These are phyloP conservation scores for Cudoniella acicularis DNA, from an alignment of 495 filamentous ascomycete species.

Conservation along the genomic window DNA sequence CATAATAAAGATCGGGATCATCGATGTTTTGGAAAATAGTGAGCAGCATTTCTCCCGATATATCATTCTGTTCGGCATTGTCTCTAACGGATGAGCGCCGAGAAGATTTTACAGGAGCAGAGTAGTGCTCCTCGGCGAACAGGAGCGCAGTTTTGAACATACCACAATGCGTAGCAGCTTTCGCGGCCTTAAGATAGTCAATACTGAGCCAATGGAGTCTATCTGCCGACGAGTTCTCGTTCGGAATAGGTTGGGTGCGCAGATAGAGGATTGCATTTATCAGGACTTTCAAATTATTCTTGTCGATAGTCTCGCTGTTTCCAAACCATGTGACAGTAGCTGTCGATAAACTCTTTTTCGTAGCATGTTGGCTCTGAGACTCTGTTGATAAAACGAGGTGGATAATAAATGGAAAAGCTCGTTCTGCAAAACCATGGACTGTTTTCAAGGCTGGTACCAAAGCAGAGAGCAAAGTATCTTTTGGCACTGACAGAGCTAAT, in stretches of 20 bases:
- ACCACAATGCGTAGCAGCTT: conserved; percentile 73
- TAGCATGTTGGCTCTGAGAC: conserved; percentile 41
- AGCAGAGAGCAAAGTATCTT: conserved; percentile 63
- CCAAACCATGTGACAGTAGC: conserved; percentile 49
- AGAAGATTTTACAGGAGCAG: conserved; percentile 50
- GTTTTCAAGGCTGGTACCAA: conserved; percentile 57
- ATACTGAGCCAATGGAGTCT: conserved; percentile 83
- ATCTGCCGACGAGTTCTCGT: conserved; percentile 73
- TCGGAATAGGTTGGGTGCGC: conserved; percentile 69
- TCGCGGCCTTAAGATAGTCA: conserved; percentile 66
- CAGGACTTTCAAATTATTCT: conserved; percentile 53
- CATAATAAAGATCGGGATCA: conserved; percentile 94
- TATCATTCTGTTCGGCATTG: conserved; percentile 32
- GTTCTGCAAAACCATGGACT: conserved; percentile 63
- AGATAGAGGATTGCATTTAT: conserved; percentile 85
- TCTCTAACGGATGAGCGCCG: conserved; percentile 64
- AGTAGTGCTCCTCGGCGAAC: conserved; percentile 69
- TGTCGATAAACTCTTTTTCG: conserved; percentile 45
- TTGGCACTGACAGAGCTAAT: conserved; percentile 54
- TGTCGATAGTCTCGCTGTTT: conserved; percentile 34
- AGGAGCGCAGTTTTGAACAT: conserved; percentile 85
- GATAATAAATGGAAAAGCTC: conserved; percentile 72
- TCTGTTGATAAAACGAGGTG: conserved; percentile 68
- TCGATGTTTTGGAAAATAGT: conserved; percentile 85
- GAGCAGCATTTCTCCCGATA: conserved; percentile 63